These are phyloP conservation scores for Lizanozyma gosingica DNA, from an alignment of 1,139 yeast species.

Conservation along the genomic window DNA sequence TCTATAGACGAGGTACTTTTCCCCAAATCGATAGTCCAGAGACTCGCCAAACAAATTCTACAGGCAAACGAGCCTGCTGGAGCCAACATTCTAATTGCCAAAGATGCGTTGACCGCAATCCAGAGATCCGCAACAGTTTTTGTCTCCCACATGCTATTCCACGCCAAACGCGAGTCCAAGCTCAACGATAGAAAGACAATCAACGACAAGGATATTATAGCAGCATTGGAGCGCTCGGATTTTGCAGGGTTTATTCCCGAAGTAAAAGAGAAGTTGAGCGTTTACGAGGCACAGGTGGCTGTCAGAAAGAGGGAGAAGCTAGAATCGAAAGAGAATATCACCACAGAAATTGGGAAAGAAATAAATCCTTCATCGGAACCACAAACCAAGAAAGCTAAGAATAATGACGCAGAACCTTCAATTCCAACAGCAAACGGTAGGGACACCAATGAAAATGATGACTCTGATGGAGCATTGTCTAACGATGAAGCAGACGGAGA, in stretches of 20 bases:
- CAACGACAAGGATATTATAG: conserved; percentile 55
- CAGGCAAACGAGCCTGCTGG: conserved; percentile 22
- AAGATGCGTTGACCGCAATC: conserved; percentile 57
- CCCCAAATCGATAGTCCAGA: conserved; percentile 53
- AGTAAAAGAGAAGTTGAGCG: conserved; percentile 40
- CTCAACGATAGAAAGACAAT: conserved; percentile 50
- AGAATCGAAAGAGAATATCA: conserved; percentile 6
- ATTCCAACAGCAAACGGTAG: conserved; percentile 3
- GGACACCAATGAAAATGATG: conserved; percentile 5
- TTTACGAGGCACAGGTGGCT: conserved; percentile 31
- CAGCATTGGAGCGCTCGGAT: conserved; percentile 49
- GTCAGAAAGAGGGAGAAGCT: conserved; percentile 30
- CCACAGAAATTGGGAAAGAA: conserved; percentile 3
- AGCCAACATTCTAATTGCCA: conserved; percentile 39
- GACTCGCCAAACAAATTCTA: conserved; percentile 44
- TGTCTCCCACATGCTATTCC: conserved; percentile 56
- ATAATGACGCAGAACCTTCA: conserved; percentile 6
- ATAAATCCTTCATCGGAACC: conserved; percentile 2
- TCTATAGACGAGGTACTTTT: conserved; percentile 64
- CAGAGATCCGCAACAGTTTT: conserved; percentile 70
- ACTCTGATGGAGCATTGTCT: too few relatives aligned
- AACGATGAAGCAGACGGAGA: conserved; percentile 10
- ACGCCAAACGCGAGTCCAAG: conserved; percentile 49
- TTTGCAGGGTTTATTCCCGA: conserved; percentile 47
- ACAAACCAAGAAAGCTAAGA: conserved; percentile 11